Conservation (phyloP, 768 basidiomycete species). For the Boletus pseudo-olivaceus region DNA sequence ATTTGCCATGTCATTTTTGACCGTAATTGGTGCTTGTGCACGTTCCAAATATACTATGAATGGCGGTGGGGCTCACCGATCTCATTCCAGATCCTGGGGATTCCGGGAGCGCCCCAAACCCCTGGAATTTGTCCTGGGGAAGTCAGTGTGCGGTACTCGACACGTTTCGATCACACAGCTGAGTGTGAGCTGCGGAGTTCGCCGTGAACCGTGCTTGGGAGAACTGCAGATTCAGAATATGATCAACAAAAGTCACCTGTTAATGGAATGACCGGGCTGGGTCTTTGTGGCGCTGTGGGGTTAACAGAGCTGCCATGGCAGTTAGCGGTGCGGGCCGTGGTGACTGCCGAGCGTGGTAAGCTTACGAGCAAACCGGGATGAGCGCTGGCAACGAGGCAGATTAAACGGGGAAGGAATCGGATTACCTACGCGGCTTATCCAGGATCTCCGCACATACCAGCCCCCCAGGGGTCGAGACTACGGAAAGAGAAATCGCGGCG, state of each 20-base stretch:
- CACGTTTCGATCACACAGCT: background rate
- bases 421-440: background rate
- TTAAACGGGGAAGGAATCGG: conserved; percentile 4
- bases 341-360: conserved; percentile 8
- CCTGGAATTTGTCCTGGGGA: conserved; percentile 4
- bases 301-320: background rate
- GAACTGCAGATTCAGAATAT: no score
- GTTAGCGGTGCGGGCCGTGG: background rate
- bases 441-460: background rate
- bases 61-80: background rate
- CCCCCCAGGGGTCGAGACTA: background rate
- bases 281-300: conserved; percentile 16
- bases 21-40: background rate
- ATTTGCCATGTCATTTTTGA: background rate
- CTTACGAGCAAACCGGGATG: conserved; percentile 13
- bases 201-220: conserved; percentile 6
- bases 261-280: background rate
- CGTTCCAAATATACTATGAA: background rate
- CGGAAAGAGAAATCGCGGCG: conserved; percentile 12
- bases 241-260: no score
- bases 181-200: conserved; percentile 10
- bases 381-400: conserved; percentile 8
- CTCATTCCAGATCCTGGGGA: background rate
- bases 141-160: no score
- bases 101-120: conserved; percentile 1